phyloP scores from a whole-genome alignment of 768 basidiomycete genomes.

The Termitomyces sp. region DNA sequence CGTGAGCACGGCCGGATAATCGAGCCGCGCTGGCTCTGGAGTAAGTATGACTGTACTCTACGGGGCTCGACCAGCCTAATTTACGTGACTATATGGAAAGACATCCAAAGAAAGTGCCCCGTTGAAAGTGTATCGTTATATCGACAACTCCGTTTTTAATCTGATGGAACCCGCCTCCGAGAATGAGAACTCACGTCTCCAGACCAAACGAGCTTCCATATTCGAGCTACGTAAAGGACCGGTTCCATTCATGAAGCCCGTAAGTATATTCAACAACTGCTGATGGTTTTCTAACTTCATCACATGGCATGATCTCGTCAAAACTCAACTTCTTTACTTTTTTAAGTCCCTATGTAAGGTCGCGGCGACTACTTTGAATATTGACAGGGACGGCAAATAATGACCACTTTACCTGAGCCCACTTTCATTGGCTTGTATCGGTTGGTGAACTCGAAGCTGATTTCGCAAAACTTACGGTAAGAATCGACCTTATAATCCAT shows the following conservation, averaged over 20 bases:
- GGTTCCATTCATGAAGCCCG: background rate
- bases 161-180: background rate
- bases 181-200: background rate
- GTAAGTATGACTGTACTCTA: background rate
- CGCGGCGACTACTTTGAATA: background rate
- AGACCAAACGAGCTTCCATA: background rate
- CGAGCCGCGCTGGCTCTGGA: background rate
- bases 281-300: background rate
- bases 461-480: background rate
- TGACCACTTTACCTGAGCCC: background rate
- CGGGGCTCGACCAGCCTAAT: background rate
- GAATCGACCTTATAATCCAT: background rate
- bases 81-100: background rate
- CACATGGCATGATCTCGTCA: background rate
- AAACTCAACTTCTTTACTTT: background rate
- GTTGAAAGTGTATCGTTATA: background rate
- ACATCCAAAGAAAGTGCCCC: background rate
- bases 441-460: background rate
- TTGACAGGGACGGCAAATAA: background rate
- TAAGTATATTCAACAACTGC: background rate
- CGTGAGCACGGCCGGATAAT: background rate
- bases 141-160: background rate
- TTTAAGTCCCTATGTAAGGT: background rate
- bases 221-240: background rate
- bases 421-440: background rate